Base-by-base conservation (phyloP, 192 early-diverging fungal species). In the Linnemannia exigua region DNA sequence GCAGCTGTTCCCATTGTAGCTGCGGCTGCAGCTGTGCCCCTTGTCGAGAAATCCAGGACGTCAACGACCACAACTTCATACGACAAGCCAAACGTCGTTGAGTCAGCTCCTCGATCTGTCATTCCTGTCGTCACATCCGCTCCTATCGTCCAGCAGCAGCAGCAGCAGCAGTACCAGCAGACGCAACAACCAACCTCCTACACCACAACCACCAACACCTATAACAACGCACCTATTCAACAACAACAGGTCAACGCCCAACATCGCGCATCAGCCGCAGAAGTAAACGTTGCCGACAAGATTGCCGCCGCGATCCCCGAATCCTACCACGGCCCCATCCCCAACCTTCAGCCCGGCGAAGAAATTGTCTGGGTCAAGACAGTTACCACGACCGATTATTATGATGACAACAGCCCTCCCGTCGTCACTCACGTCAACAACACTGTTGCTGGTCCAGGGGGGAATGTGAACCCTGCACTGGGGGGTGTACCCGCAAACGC, bases 361-460 rank as follows among this genome's bases (percentile, higher is more conserved):
- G 83, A 86, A 12, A 25, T 79, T 50, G 74, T 76, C 1, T 86
- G 83, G 83, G 70, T 86, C 58, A 86, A 86, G 83, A 86, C 73
- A 0, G 74, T 74, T 19, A 79, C 82, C 9, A 85, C 82, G 1
- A 75, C 82, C 0, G 70, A 74, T 46, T 75, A 47, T 25, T 76
- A 72, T 58, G 74, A 51, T 12, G 78, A 67, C 19, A 68, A 63
- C 1, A 58, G n/a, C 38, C 35, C 36, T 28, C 38, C 41, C 16
- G 74, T 41, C 41, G 20, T 38, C 38, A 33, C 41, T 35, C 3
- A 44, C 9, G 41, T 44, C 54, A 75, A 72, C 46, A 72, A 38
- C 74, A 16, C 0, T 16, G 74, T 25, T 20, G 36, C 8, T 16
- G 37, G 11, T 19, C 17, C 31, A 9, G 54, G 48, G 1, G 15